phyloP scores from a whole-genome alignment of 1,284 basidiomycete species.

The Malassezia globosa region DNA sequence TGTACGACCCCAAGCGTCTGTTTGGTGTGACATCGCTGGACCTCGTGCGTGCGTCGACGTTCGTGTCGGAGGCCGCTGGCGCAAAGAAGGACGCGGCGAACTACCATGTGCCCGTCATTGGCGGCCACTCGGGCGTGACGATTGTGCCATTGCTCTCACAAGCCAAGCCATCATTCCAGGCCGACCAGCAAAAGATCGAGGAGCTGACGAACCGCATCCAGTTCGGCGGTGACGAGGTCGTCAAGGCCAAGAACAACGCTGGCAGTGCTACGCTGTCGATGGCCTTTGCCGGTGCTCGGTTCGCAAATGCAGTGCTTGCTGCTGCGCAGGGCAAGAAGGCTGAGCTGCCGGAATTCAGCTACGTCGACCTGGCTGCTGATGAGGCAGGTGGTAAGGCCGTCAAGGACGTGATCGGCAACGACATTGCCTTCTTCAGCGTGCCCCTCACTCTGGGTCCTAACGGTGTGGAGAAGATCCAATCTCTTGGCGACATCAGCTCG shows the following conservation, averaged over 20 bases:
- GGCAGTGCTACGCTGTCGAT: slow-evolving; percentile 82
- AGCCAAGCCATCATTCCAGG: slow-evolving; percentile 47
- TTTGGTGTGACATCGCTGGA: slow-evolving; percentile 98
- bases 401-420: slow-evolving; percentile 30
- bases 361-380: slow-evolving; percentile 40
- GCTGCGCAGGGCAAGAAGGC: slow-evolving; percentile 34
- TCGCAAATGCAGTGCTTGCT: slow-evolving; percentile 37
- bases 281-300: slow-evolving; percentile 58
- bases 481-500: slow-evolving; percentile 51
- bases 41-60: slow-evolving; percentile 90
- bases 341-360: slow-evolving; percentile 35
- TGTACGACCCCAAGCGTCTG: slow-evolving; percentile 73
- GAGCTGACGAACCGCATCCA: slow-evolving; percentile 74
- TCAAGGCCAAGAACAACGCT: slow-evolving; percentile 77
- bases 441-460: slow-evolving; percentile 41
- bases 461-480: slow-evolving; percentile 53
- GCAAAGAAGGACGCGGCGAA: slow-evolving; percentile 54
- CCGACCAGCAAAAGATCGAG: slow-evolving; percentile 50
- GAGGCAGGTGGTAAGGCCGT: slow-evolving; percentile 34
- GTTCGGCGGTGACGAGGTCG: slow-evolving; percentile 83
- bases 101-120: slow-evolving; percentile 68
- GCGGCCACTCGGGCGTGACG: slow-evolving; percentile 90
- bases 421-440: slow-evolving; percentile 41
- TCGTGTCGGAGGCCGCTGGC: slow-evolving; percentile 70
- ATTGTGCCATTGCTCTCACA: slow-evolving; percentile 92